Percentiles rank a stretch among this genome's conserved stretches.
phyloP scores from a whole-genome alignment of 441 rosid genomes.

The Omphalea diandra region DNA sequence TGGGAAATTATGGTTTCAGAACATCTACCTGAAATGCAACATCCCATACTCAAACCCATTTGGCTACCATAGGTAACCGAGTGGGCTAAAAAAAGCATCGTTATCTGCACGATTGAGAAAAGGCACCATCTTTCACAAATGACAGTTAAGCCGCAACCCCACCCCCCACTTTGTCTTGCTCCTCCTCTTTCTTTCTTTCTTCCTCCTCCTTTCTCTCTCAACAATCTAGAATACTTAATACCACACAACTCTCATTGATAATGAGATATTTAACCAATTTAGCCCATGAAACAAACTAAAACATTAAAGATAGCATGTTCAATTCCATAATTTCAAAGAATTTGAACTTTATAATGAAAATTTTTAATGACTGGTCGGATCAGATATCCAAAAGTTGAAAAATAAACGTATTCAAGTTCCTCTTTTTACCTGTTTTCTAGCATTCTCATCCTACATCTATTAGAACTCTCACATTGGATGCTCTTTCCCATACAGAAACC shows the following conservation, averaged over 20 bases:
- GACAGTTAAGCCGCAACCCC: too few species aligned
- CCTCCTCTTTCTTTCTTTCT: too few species aligned
- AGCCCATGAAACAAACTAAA: too few species aligned
- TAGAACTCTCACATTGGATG: background rate
- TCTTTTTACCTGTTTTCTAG: background rate
- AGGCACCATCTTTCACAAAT: too few species aligned
- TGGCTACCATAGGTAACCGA: too few species aligned
- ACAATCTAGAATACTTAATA: background rate
- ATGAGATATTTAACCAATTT: background rate
- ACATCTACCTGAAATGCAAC: too few species aligned
- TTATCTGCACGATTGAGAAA: background rate
- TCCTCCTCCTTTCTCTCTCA: too few species aligned
- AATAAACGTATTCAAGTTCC: too few species aligned
- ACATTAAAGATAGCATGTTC: background rate
- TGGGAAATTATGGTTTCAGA: too few species aligned
- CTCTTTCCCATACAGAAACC: background rate
- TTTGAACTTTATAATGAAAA: background rate
- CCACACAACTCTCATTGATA: background rate
- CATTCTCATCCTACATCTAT: background rate
- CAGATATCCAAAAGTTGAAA: too few species aligned
- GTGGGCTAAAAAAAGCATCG: background rate
- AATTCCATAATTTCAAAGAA: background rate
- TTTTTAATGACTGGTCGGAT: background rate
- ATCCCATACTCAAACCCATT: background rate
- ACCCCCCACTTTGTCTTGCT: too few species aligned